Conservation (phyloP, 2,329 filamentous ascomycete genomes). For the Aspergillus phoenicis region DNA sequence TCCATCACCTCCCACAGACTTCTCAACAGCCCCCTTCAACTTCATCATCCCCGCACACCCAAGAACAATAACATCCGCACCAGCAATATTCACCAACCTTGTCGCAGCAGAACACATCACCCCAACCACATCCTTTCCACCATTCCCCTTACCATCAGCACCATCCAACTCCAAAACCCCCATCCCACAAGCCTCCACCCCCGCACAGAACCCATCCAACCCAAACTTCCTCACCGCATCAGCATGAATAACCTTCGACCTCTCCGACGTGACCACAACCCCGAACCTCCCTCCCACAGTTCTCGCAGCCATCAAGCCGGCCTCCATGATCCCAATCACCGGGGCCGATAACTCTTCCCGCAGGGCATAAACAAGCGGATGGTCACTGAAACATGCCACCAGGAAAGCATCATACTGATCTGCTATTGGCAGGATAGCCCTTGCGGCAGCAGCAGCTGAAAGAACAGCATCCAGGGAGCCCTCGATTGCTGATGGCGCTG, state of each 20-base stretch:
- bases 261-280: constrained; percentile 45
- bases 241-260: constrained; percentile 46
- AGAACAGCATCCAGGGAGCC: constrained; percentile 54
- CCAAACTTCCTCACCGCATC: constrained; percentile 48
- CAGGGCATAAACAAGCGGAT: constrained; percentile 51
- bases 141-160: neutral
- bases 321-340: constrained; percentile 56
- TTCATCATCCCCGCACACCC: constrained; percentile 56
- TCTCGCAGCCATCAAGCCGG: constrained; percentile 52
- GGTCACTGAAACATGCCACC: constrained; percentile 54
- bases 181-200: constrained; percentile 46
- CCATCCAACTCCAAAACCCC: constrained; percentile 51
- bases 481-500: constrained; percentile 56
- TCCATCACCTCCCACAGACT: constrained; percentile 47
- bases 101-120: constrained; percentile 43
- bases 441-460: constrained; percentile 52
- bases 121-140: constrained; percentile 7
- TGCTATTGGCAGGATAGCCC: constrained; percentile 44
- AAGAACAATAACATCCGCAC: constrained; percentile 48
- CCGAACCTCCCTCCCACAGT: constrained; percentile 54
- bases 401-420: constrained; percentile 52
- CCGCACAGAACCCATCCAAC: constrained; percentile 46
- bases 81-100: constrained; percentile 41
- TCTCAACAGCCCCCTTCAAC: constrained; percentile 50
- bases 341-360: constrained; percentile 51